Evolutionary conservation across 371 early-diverging fungal genomes (phyloP).

Genomic region (Mortierella sp.): DNA sequence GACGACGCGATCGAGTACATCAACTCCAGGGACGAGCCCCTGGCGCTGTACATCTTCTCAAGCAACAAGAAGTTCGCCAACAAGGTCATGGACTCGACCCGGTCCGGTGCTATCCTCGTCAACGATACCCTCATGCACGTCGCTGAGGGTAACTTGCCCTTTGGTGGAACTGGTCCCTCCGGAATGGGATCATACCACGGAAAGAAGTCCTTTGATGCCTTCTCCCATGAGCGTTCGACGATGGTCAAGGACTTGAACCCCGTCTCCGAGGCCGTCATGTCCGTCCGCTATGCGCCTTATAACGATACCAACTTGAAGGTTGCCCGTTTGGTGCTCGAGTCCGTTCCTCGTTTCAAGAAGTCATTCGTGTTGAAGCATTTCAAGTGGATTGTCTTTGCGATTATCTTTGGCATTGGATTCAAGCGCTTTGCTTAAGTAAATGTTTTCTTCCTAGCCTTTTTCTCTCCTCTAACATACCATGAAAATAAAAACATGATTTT

Average conservation of each 20-base stretch:
- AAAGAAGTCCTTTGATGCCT: conserved; percentile 77
- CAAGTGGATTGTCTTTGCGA: conserved; percentile 49
- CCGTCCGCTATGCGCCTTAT: conserved; percentile 77
- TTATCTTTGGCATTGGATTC: conserved; percentile 50
- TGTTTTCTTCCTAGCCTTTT: neutral
- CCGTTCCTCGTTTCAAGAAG: conserved; percentile 57
- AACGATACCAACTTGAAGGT: conserved; percentile 55
- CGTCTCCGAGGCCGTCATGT: conserved; percentile 47
- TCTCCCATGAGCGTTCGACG: conserved; percentile 78
- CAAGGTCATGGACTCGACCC: conserved; percentile 70
- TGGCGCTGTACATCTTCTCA: conserved; percentile 76
- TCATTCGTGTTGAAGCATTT: conserved; percentile 31
- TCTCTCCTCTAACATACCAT: neutral
- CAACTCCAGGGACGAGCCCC: conserved; percentile 73
- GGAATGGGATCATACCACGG: conserved; percentile 95
- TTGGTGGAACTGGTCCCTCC: conserved; percentile 93
- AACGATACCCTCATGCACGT: conserved; percentile 88
- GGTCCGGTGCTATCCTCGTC: conserved; percentile 82
- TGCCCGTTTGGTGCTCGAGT: conserved; percentile 57
- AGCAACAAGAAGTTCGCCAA: conserved; percentile 52
- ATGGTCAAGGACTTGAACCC: conserved; percentile 66
- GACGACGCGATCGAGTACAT: conserved; percentile 83
- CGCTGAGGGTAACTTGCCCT: conserved; percentile 79
- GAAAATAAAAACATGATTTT: neutral
- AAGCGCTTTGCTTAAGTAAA: conserved; percentile 13